Percentiles rank a stretch among this genome's conserved stretches.
Conservation (phyloP, 495 filamentous ascomycete species). For the Stereocaulon alpinum region DNA sequence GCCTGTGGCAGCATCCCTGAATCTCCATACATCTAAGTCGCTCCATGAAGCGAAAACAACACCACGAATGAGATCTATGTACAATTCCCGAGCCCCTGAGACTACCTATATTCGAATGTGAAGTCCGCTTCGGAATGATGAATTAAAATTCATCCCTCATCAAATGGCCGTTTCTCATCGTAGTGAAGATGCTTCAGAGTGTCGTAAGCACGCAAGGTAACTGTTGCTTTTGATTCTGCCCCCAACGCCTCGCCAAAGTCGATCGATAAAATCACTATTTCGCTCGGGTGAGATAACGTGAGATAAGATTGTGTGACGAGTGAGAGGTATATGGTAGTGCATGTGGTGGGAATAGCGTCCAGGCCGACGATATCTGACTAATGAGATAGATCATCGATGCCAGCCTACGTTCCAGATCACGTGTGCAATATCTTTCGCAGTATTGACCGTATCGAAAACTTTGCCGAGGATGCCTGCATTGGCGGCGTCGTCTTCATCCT, state of each 20-base stretch:
- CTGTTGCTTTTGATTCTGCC: slow-evolving; percentile 4
- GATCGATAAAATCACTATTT: background rate
- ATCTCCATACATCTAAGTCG: slow-evolving; percentile 2
- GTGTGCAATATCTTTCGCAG: slow-evolving; percentile 87
- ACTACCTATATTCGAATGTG: background rate
- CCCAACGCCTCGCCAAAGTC: slow-evolving; percentile 10
- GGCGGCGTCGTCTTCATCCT: slow-evolving; percentile 52
- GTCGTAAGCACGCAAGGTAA: background rate
- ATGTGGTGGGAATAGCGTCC: background rate
- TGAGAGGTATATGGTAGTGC: background rate
- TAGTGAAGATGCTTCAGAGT: background rate
- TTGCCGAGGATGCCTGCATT: slow-evolving; percentile 60
- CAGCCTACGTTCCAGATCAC: slow-evolving; percentile 98
- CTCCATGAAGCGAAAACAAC: background rate
- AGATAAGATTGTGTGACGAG: background rate
- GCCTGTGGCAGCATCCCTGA: background rate
- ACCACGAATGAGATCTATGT: slow-evolving; percentile 5
- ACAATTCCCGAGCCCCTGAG: background rate
- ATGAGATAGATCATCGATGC: slow-evolving; percentile 48
- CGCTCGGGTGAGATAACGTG: background rate
- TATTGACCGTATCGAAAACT: slow-evolving; percentile 91
- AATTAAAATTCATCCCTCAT: background rate
- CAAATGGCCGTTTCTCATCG: background rate
- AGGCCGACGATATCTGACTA: background rate
- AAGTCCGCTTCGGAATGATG: background rate